phyloP scores from a whole-genome alignment of 2,329 filamentous ascomycete genomes.

The Botryotinia narcissicola region DNA sequence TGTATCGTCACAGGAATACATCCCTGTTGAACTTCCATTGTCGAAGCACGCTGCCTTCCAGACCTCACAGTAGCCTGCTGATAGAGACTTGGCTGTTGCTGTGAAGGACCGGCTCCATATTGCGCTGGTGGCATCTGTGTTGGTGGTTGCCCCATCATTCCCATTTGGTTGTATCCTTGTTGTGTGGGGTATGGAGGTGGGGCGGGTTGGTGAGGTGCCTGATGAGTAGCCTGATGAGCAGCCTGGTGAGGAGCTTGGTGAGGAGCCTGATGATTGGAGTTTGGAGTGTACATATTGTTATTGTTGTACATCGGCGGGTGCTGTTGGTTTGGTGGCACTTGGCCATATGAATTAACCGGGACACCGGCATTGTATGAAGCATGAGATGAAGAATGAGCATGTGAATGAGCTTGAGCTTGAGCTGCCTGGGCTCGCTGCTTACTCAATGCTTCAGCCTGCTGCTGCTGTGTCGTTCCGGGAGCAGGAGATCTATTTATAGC shows the following conservation, averaged over 20 bases:
- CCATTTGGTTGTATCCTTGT: constrained; percentile 70
- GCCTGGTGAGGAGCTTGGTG: constrained; percentile 40
- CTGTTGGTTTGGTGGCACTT: constrained; percentile 62
- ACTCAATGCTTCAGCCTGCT: constrained; percentile 89
- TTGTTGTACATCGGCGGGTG: constrained; percentile 67
- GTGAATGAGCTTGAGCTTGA: constrained; percentile 46
- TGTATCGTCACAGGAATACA: constrained; percentile 92
- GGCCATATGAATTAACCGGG: constrained; percentile 20
- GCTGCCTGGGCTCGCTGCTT: constrained; percentile 81
- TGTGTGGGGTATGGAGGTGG: constrained; percentile 81
- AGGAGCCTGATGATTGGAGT: constrained; percentile 44
- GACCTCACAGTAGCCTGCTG: constrained; percentile 73
- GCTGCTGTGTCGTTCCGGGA: constrained; percentile 91
- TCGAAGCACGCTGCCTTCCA: constrained; percentile 85
- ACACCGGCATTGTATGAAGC: constrained; percentile 35
- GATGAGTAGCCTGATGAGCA: constrained; percentile 51
- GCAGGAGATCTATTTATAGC: constrained; percentile 83
- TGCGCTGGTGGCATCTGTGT: constrained; percentile 64
- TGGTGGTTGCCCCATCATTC: constrained; percentile 60
- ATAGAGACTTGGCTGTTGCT: constrained; percentile 64
- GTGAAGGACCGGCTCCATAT: constrained; percentile 51
- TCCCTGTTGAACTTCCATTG: constrained; percentile 91
- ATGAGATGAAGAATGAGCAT: constrained; percentile 64
- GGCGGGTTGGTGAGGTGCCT: constrained; percentile 49
- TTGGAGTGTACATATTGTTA: constrained; percentile 78